A percentile compares a stretch with the other conserved stretches of the same genome.
Conservation (phyloP, 441 rosid species). For the Adansonia gregorii region DNA sequence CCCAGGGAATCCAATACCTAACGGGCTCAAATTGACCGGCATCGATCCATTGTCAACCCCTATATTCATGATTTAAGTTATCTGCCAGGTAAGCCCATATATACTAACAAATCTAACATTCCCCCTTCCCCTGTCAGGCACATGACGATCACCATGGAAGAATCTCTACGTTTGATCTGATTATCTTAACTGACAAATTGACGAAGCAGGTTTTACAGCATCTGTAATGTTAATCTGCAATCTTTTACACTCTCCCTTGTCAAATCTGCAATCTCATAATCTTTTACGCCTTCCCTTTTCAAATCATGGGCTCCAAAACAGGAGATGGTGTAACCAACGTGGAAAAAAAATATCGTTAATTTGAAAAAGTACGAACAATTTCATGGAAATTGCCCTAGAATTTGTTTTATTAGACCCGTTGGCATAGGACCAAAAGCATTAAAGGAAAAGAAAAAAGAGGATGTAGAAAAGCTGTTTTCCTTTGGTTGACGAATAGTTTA, state of each 20-base stretch:
- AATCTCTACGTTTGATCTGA: not conserved
- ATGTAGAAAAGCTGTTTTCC: not conserved
- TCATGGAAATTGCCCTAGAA: too few relatives aligned
- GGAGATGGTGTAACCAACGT: not conserved
- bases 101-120: not conserved
- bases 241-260: conserved; percentile 1
- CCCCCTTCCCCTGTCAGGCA: not conserved
- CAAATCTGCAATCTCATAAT: not conserved
- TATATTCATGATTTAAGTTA: not conserved
- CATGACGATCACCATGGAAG: not conserved
- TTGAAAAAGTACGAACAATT: too few relatives aligned
- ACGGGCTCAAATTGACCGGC: not conserved
- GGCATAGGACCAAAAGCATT: too few relatives aligned
- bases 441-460: too few relatives aligned
- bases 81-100: not conserved
- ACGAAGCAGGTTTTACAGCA: not conserved
- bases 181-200: conserved; percentile 9
- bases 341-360: too few relatives aligned
- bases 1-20: not conserved
- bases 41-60: not conserved
- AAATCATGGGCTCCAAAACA: not conserved
- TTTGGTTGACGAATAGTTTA: not conserved
- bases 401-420: too few relatives aligned
- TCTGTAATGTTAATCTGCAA: not conserved
- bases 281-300: too few relatives aligned